Conservation (phyloP, 2,329 filamentous ascomycete species). For the Lecanicillium sp. region DNA sequence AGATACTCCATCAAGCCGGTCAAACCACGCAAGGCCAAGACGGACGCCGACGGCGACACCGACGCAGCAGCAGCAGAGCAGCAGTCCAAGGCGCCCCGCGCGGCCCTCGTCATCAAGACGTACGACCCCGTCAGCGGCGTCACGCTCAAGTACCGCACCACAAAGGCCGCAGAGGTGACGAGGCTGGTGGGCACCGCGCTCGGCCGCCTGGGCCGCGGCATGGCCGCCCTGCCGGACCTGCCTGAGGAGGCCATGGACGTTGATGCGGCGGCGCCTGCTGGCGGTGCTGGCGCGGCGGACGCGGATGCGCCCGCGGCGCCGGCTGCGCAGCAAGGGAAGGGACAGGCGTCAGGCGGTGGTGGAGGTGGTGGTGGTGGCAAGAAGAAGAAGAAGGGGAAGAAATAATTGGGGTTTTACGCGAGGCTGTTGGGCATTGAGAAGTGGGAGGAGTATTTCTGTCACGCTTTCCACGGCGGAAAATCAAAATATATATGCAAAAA, state of each 20-base stretch:
- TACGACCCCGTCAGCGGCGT: slow-evolving; percentile 77
- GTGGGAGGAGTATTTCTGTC: not conserved
- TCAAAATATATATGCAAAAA: not conserved
- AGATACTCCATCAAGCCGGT: slow-evolving; percentile 69
- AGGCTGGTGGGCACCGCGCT: slow-evolving; percentile 66
- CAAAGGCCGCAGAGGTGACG: slow-evolving; percentile 83
- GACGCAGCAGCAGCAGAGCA: slow-evolving; percentile 17
- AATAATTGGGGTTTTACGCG: too few species aligned
- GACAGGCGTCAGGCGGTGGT: slow-evolving; percentile 21
- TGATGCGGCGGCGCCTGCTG: slow-evolving; percentile 1
- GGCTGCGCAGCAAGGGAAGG: slow-evolving; percentile 19
- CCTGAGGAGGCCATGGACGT: slow-evolving; percentile 28
- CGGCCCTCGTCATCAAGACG: slow-evolving; percentile 76
- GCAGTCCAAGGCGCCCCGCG: slow-evolving; percentile 46
- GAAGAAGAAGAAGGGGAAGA: slow-evolving; percentile 68
- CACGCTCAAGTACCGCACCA: slow-evolving; percentile 84
- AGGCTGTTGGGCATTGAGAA: not conserved
- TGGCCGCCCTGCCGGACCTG: slow-evolving; percentile 47
- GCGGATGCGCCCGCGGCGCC: slow-evolving; percentile 24
- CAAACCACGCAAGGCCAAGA: slow-evolving; percentile 15
- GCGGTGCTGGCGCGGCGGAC: slow-evolving; percentile 3
- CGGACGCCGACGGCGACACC: slow-evolving; percentile 17
- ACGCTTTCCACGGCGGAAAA: not conserved
- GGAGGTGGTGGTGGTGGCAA: slow-evolving; percentile 33
- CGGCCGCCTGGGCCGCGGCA: slow-evolving; percentile 64